phyloP scores from a whole-genome alignment of 2,329 filamentous ascomycete species.

The Xylariaceae sp. region DNA sequence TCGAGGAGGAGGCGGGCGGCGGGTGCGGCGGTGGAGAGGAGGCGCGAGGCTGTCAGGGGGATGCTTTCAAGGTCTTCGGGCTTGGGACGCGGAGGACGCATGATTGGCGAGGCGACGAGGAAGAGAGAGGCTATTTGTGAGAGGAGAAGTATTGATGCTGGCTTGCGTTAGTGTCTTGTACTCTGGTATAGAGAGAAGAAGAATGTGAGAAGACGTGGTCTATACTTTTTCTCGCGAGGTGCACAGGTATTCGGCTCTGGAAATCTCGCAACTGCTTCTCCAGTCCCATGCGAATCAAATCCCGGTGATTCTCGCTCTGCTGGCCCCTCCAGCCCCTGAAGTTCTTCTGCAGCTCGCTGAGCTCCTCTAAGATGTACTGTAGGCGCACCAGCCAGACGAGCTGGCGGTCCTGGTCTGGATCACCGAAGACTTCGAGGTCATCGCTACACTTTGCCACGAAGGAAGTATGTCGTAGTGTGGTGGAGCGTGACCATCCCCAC shows the following conservation, averaged over 20 bases:
- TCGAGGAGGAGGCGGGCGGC: constrained; percentile 30
- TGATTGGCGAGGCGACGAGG: too few species aligned
- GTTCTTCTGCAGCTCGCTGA: constrained; percentile 26
- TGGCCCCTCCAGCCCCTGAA: constrained; percentile 18
- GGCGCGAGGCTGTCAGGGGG: not conserved
- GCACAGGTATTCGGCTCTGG: constrained; percentile 30
- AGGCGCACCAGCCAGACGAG: constrained; percentile 39
- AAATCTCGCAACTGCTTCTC: constrained; percentile 43
- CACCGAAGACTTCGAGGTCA: constrained; percentile 33
- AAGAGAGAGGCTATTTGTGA: too few species aligned
- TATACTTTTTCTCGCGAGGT: constrained; percentile 14
- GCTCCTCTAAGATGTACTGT: constrained; percentile 36
- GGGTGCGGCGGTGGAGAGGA: constrained; percentile 8
- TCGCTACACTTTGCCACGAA: constrained; percentile 44
- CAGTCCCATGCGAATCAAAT: constrained; percentile 43
- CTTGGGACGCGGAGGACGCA: constrained; percentile 2
- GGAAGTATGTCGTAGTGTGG: constrained; percentile 31
- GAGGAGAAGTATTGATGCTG: too few species aligned
- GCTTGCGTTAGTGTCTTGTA: too few species aligned
- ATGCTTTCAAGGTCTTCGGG: not conserved
- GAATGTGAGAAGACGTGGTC: not conserved
- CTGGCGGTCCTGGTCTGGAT: constrained; percentile 34
- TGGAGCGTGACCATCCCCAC: constrained; percentile 34
- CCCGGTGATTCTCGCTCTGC: constrained; percentile 36
- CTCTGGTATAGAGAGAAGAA: not conserved